Evolutionary conservation across 306 rosid genomes (phyloP).

Genomic region (Castanopsis chinensis): DNA sequence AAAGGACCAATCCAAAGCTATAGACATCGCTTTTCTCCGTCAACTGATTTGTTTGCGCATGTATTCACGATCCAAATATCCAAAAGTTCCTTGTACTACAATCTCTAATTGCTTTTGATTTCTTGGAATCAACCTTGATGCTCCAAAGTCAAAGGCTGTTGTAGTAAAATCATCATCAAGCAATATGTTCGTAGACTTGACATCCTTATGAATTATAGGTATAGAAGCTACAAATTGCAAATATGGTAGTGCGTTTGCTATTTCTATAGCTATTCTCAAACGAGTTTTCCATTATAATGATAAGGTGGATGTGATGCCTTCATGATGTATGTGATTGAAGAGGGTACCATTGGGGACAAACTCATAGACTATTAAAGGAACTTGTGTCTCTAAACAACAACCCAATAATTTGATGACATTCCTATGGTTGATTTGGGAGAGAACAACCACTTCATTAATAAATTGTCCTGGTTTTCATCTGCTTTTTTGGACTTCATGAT

Average conservation of each 20-base stretch:
- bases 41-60: conserved; percentile 19
- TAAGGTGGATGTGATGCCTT: conserved; percentile 4
- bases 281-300: conserved; percentile 13
- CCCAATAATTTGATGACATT: too few species aligned
- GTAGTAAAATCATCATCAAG: too few species aligned
- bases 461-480: too few species aligned
- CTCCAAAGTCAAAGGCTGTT: too few species aligned
- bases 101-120: conserved; percentile 26
- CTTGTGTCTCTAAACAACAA: neutral
- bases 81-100: conserved; percentile 35
- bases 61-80: conserved; percentile 34
- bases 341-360: conserved; percentile 18
- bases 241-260: conserved; percentile 12
- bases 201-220: conserved; percentile 1
- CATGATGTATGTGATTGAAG: conserved; percentile 5
- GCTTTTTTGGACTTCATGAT: too few species aligned
- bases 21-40: conserved; percentile 29
- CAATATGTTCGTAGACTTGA: too few species aligned
- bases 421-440: too few species aligned
- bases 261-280: conserved; percentile 18
- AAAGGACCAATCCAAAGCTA: conserved; percentile 25
- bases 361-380: conserved; percentile 24
- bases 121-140: neutral
- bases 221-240: conserved; percentile 18
- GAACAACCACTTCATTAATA: too few species aligned